phyloP scores from a whole-genome alignment of 1,284 basidiomycete species.

The Austroboletus sp. region DNA sequence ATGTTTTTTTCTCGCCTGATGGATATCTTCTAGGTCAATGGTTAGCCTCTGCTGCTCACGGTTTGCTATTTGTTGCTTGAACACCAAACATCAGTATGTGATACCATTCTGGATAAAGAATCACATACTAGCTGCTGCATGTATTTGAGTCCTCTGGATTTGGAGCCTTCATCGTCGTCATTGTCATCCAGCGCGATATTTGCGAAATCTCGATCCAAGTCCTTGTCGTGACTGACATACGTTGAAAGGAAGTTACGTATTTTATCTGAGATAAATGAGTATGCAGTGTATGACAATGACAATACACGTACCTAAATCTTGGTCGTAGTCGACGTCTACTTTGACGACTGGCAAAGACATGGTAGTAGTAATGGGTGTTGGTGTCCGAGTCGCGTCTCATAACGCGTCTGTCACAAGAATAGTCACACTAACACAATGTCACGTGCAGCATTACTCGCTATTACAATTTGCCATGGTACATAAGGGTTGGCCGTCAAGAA shows the following conservation, averaged over 20 bases:
- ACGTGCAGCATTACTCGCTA: conserved; percentile 13
- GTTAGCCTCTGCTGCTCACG: conserved; percentile 81
- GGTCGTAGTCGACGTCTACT: conserved; percentile 42
- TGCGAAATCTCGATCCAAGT: conserved; percentile 62
- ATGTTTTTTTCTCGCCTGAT: conserved; percentile 42
- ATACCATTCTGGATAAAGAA: conserved; percentile 22
- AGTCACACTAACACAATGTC: conserved; percentile 18
- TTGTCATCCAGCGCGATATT: conserved; percentile 63
- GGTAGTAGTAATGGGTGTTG: conserved; percentile 13
- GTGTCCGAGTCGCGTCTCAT: conserved; percentile 10
- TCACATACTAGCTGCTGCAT: conserved; percentile 77
- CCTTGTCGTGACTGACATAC: conserved; percentile 60
- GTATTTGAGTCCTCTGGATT: conserved; percentile 65
- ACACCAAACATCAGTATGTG: conserved; percentile 24
- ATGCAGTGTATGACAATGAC: conserved; percentile 31
- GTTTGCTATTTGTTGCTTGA: conserved; percentile 86
- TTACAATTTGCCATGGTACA: background rate
- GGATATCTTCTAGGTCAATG: conserved; percentile 78
- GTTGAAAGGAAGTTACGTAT: conserved; percentile 65
- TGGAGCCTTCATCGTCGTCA: conserved; percentile 38
- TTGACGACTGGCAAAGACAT: conserved; percentile 48
- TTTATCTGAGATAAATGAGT: conserved; percentile 42
- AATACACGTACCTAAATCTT: conserved; percentile 41
- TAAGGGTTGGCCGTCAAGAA: no score
- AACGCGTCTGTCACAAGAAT: conserved; percentile 26